Base-by-base conservation (phyloP, 345 rosid species). In the Citrus trifoliata region DNA sequence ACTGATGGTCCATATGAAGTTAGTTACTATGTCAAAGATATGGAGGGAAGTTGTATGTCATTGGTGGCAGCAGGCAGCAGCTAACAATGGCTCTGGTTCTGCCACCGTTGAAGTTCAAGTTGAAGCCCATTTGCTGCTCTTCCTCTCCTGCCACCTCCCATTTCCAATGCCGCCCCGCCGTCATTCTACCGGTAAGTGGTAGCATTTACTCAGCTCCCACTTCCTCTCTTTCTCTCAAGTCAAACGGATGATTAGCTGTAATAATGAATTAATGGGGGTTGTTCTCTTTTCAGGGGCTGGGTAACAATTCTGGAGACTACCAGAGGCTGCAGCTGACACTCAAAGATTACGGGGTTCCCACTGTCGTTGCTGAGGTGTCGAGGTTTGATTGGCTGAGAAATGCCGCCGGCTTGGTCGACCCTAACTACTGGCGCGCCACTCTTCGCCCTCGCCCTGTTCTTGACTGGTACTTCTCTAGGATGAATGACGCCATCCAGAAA, bases 381-480 rank as follows among this genome's bases (percentile, higher is more conserved):
- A 89, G 98, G 61, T 74, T 87, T 5, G 98, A 95, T 78, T 95
- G 99, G 98, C 78, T 95, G 33, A 88, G 98, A 82, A 95, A 95
- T 85, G 99, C 97, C 14, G 95, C 97, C 19, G 98, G 99, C 64
- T 81, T 95, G 83, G 73, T 88, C 38, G 99, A 93, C 71, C 90
- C 96, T 22, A 86, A 88, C 75, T 95, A 95, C 90, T 95, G 98
- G 99, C 89, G 92, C 2, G 98, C 98, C 80, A 88, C 90, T 7
- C 97, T 95, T 64, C 88, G 82, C 67, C 98, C 99, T 78, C 89
- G 91, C 27, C 98, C 98, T 51, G 99, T 95, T 83, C 97, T 95
- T 82, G 99, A 95, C 79, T 95, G 99, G 99, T 93, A 76, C 76
- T 84, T 95, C 83, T 85, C 86, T 73, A 89, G 93, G 83, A 83